phyloP scores from a whole-genome alignment of 768 basidiomycete species.

The Trametes cubensis region DNA sequence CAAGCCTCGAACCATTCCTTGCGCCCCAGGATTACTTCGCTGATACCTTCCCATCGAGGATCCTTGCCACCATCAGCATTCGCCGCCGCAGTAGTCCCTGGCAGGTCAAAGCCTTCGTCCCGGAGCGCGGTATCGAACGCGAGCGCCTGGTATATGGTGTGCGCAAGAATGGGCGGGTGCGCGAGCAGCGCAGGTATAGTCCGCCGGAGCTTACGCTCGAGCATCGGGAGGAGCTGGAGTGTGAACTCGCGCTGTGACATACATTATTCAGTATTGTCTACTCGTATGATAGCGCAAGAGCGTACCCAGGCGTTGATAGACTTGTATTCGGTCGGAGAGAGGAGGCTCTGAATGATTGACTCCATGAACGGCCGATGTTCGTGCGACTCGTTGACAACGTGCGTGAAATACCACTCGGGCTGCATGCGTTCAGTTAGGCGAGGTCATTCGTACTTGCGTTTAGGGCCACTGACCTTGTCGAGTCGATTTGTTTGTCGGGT shows the following conservation, averaged over 20 bases:
- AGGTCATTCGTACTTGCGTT: not conserved
- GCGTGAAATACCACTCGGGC: slow-evolving; percentile 98
- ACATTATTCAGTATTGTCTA: not conserved
- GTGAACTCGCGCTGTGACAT: slow-evolving; percentile 77
- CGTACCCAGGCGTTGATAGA: slow-evolving; percentile 77
- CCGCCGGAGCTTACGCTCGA: slow-evolving; percentile 73
- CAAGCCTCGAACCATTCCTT: slow-evolving; percentile 91
- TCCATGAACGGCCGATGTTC: slow-evolving; percentile 86
- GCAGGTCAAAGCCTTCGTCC: slow-evolving; percentile 71
- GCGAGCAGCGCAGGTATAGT: slow-evolving; percentile 74
- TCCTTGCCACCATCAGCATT: slow-evolving; percentile 26
- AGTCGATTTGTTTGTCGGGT: slow-evolving; percentile 83
- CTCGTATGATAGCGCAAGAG: not conserved
- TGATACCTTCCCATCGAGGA: slow-evolving; percentile 71
- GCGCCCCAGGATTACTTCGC: slow-evolving; percentile 78
- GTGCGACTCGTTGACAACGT: slow-evolving; percentile 83
- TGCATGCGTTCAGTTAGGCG: slow-evolving; percentile 33
- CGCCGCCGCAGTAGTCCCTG: slow-evolving; percentile 48
- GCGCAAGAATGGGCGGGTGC: slow-evolving; percentile 85
- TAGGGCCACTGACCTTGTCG: slow-evolving; percentile 69
- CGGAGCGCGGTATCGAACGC: slow-evolving; percentile 79
- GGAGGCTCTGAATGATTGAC: slow-evolving; percentile 66
- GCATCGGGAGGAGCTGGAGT: slow-evolving; percentile 71
- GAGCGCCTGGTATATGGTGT: slow-evolving; percentile 92
- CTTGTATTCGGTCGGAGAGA: slow-evolving; percentile 63